Percentiles rank a stretch among this genome's conserved stretches.
These are phyloP conservation scores for Boletus reticulatus DNA, from an alignment of 768 basidiomycete genomes.

Conservation along the genomic window DNA sequence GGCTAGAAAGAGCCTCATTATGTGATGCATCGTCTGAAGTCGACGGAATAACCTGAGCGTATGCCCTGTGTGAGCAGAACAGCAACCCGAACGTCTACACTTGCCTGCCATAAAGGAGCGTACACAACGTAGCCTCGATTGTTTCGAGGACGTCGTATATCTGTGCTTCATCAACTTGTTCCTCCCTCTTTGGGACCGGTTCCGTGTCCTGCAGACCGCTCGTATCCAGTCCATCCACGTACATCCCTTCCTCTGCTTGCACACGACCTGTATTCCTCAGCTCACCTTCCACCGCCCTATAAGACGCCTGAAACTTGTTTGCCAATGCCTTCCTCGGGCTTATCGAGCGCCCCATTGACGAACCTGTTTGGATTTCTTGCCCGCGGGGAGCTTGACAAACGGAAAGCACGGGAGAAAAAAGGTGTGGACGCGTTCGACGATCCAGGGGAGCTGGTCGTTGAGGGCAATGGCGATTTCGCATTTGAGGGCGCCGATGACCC, in stretches of 20 bases:
- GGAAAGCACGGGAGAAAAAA: constrained; percentile 58
- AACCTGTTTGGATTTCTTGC: constrained; percentile 26
- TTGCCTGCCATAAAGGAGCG: constrained; percentile 83
- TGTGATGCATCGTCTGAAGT: constrained; percentile 79
- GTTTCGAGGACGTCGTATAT: constrained; percentile 64
- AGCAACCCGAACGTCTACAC: not conserved
- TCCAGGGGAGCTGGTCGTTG: constrained; percentile 52
- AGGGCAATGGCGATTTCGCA: constrained; percentile 52
- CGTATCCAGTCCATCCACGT: not conserved
- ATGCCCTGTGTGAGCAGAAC: not conserved
- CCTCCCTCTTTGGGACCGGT: constrained; percentile 18
- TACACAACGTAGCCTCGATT: constrained; percentile 71
- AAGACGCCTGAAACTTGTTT: constrained; percentile 69
- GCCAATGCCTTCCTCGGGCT: constrained; percentile 52
- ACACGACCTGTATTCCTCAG: constrained; percentile 34
- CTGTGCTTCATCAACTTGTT: constrained; percentile 37
- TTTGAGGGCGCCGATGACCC: constrained; percentile 51
- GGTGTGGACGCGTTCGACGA: constrained; percentile 55
- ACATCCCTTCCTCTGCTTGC: constrained; percentile 2
- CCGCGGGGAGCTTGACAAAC: constrained; percentile 41
- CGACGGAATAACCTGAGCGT: constrained; percentile 63
- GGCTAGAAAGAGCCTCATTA: constrained; percentile 85
- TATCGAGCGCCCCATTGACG: constrained; percentile 37
- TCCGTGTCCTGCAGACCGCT: constrained; percentile 17
- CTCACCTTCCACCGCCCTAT: constrained; percentile 63